Base-by-base conservation (phyloP, 2,329 filamentous ascomycete species). In the Penicillium sp. region DNA sequence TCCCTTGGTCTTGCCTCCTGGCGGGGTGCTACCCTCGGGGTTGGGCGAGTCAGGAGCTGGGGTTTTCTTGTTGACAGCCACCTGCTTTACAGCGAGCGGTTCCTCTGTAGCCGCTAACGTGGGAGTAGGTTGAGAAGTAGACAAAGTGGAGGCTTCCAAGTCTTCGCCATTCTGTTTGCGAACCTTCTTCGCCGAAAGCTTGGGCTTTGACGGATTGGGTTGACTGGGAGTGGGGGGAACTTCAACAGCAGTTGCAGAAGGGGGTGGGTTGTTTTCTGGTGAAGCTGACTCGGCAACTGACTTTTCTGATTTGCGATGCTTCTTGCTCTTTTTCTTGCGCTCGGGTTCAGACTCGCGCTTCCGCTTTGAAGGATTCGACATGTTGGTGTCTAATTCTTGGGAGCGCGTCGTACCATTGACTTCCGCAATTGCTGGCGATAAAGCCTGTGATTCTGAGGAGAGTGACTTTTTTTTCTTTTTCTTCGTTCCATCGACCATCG, bases 331-430 rank as follows among this genome's bases (percentile, higher is more conserved):
- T 29, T 52, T 32, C 10, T 54, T 48, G 10, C 35, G 37, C 37
- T 60, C 18, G 16, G 48, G 45, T 21, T 65, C 60, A 13, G 55
- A 49, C 4, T 60, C 47, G 29, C 65, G 67, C 52, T 67, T 72
- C 47, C 69, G 67, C 56, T 71, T 72, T 32, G 53, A 39, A 13
- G 60, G 55, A 2, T 58, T 62, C 21, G 59, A 34, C n/a, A 45
- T 39, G 25, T 59, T 51, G 16, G 57, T 50, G 13, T 51, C 48
- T 42, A 38, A 32, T 32, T 41, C 23, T 41, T 18, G 3, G 9
- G 27, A 40, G 34, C 37, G 32, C 9, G 41, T 46, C 8, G 23
- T 13, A 10, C 23, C 52, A 52, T 54, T 52, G 48, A 37, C 10
- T 4, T 38, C 27, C 23, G 27, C 37, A 13, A 23, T 50, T 52